These are phyloP conservation scores for Botrytis medusae DNA, from an alignment of 2,329 filamentous ascomycete genomes.

Conservation along the genomic window DNA sequence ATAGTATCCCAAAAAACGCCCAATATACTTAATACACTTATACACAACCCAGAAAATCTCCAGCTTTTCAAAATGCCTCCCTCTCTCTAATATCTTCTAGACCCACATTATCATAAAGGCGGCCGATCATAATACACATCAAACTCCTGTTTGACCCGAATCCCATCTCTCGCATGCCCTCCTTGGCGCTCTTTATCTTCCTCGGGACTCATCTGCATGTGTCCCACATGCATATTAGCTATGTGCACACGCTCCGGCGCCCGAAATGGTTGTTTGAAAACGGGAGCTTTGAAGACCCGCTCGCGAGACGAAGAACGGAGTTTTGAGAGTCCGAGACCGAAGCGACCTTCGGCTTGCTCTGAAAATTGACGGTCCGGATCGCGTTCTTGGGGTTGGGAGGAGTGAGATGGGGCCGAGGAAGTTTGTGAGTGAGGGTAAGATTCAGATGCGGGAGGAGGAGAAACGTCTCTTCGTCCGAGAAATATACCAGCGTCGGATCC, in stretches of 20 bases:
- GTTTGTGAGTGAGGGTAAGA: not conserved
- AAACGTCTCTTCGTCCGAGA: not conserved
- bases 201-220: not conserved
- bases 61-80: not conserved
- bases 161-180: not conserved
- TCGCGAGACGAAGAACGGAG: not conserved
- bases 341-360: not conserved
- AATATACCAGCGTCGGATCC: not conserved
- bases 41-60: not conserved
- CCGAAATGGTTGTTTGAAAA: not conserved
- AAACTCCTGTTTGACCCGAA: slow-evolving; percentile 11
- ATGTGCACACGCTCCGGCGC: not conserved
- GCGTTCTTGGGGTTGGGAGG: not conserved
- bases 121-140: slow-evolving; percentile 17
- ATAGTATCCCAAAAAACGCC: slow-evolving; percentile 1
- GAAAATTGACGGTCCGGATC: not conserved
- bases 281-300: not conserved
- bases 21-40: slow-evolving; percentile 2
- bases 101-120: not conserved
- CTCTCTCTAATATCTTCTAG: not conserved
- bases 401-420: not conserved
- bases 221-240: slow-evolving; percentile 7
- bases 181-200: not conserved
- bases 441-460: not conserved
- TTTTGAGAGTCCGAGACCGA: not conserved